phyloP scores from a whole-genome alignment of 2,329 filamentous ascomycete species.

The Aspergillus carbonarius region DNA sequence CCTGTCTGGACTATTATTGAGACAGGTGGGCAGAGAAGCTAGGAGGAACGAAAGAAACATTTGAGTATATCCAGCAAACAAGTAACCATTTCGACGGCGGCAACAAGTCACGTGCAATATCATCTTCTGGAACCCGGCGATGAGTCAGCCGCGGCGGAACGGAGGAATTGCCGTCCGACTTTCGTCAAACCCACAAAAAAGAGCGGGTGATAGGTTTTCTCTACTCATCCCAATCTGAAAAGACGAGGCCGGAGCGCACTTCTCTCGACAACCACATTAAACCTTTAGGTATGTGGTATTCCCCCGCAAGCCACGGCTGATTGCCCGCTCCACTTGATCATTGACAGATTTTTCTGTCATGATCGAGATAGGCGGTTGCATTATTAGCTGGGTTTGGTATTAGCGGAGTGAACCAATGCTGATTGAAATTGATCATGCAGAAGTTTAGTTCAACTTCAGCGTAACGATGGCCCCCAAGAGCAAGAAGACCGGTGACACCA shows the following conservation, averaged over 20 bases:
- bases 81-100: too few species aligned
- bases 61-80: too few species aligned
- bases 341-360: neutral
- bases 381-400: neutral
- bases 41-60: too few species aligned
- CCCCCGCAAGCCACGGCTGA: slow-evolving; percentile 1
- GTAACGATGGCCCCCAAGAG: slow-evolving; percentile 65
- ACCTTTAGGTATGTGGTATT: slow-evolving; percentile 9
- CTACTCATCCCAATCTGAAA: slow-evolving; percentile 10
- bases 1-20: too few species aligned
- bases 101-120: neutral
- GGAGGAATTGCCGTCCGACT: slow-evolving; percentile 15
- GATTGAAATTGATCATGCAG: slow-evolving; percentile 11
- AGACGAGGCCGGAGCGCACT: slow-evolving; percentile 20
- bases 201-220: slow-evolving; percentile 15
- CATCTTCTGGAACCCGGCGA: neutral
- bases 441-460: slow-evolving; percentile 31
- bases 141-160: slow-evolving; percentile 11
- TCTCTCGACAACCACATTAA: slow-evolving; percentile 11
- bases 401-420: slow-evolving; percentile 3
- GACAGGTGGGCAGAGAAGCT: too few species aligned
- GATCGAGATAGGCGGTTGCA: neutral
- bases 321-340: neutral
- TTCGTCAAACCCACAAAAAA: slow-evolving; percentile 22
- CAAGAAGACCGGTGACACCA: slow-evolving; percentile 78